Evolutionary conservation across 306 rosid genomes (phyloP).

Genomic region (Ochetophila trinervis): DNA sequence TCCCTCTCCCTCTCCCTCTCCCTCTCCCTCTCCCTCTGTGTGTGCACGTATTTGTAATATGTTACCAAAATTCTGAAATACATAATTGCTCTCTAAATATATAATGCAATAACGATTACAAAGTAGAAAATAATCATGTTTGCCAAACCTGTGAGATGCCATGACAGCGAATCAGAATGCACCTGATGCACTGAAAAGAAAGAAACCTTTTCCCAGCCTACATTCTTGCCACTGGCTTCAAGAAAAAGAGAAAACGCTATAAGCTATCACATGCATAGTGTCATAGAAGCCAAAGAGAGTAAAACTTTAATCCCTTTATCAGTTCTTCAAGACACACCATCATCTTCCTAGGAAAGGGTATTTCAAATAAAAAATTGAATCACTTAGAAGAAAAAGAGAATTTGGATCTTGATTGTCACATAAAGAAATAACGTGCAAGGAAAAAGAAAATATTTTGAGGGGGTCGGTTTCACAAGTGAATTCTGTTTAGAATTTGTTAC

Average conservation of each 20-base stretch:
- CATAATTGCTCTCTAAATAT: slow-evolving; percentile 25
- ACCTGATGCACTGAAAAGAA: slow-evolving; percentile 38
- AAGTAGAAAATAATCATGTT: slow-evolving; percentile 11
- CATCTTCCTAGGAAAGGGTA: too few species aligned
- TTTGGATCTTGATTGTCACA: too few species aligned
- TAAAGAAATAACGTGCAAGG: too few species aligned
- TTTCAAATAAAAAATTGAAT: too few species aligned
- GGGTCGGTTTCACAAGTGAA: too few species aligned
- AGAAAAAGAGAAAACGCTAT: slow-evolving; percentile 24
- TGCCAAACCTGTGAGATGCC: slow-evolving; percentile 37
- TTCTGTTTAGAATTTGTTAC: too few species aligned
- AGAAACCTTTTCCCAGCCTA: slow-evolving; percentile 31
- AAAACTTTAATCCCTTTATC: neutral
- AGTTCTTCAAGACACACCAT: too few species aligned
- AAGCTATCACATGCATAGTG: slow-evolving; percentile 28
- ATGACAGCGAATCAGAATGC: slow-evolving; percentile 32
- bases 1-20: slow-evolving; percentile 2
- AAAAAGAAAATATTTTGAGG: too few species aligned
- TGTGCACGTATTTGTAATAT: slow-evolving; percentile 20
- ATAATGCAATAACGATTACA: slow-evolving; percentile 19
- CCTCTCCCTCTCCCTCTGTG: slow-evolving; percentile 6
- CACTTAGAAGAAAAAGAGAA: too few species aligned
- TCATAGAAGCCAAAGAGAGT: neutral
- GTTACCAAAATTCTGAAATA: slow-evolving; percentile 20
- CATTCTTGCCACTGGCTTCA: slow-evolving; percentile 46